Conservation (phyloP, 345 rosid species). For the Sapria himalayana region DNA sequence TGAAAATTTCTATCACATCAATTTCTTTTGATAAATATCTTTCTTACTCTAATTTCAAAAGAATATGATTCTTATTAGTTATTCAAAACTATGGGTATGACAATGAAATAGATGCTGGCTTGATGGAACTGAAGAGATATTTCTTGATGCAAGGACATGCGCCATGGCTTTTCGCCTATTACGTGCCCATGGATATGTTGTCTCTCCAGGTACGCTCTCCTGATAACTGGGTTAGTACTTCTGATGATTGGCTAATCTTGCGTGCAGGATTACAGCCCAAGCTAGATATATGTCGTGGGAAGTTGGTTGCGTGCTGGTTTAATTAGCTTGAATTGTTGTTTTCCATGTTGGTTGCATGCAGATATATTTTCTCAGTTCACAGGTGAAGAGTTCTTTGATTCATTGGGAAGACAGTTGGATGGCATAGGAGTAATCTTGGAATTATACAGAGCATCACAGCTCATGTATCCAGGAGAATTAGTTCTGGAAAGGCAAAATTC, state of each 20-base stretch:
- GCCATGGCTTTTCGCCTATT: slow-evolving; percentile 67
- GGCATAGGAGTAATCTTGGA: slow-evolving; percentile 35
- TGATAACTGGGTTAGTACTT: no score
- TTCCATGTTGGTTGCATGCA: no score
- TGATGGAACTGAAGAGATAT: slow-evolving; percentile 51
- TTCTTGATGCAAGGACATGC: slow-evolving; percentile 32
- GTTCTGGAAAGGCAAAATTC: slow-evolving; percentile 23
- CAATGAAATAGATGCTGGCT: slow-evolving; percentile 42
- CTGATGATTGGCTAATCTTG: no score
- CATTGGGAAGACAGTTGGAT: slow-evolving; percentile 37
- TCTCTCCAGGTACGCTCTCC: slow-evolving; percentile 37
- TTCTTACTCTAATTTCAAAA: no score
- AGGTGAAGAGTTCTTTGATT: slow-evolving; percentile 31
- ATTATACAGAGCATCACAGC: slow-evolving; percentile 44
- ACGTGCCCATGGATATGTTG: slow-evolving; percentile 43
- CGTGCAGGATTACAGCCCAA: no score
- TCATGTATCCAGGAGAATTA: slow-evolving; percentile 26
- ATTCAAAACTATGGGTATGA: slow-evolving; percentile 9
- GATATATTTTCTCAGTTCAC: slow-evolving; percentile 31
- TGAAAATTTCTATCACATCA: no score
- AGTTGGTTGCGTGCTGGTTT: not conserved
- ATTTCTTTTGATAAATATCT: no score
- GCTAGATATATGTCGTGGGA: no score
- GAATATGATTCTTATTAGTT: not conserved
- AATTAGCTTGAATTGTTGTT: slow-evolving; percentile 5